Evolutionary conservation across 192 early-diverging fungal species (phyloP).

Genomic region (Coemansia guatemalensis): DNA sequence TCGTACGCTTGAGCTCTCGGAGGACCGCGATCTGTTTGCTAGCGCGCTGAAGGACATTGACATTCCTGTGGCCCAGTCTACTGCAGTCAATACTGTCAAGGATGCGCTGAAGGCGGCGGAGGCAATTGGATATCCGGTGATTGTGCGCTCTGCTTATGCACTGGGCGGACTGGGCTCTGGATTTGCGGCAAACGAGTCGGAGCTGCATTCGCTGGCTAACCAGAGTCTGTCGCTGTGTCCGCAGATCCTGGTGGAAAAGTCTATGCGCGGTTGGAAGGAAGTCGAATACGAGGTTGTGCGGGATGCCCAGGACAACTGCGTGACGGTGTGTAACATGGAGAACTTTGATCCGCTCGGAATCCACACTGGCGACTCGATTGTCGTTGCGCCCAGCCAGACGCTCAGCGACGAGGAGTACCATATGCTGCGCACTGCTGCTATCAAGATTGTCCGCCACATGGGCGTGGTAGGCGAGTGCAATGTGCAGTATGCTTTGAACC

Average conservation of each 20-base stretch:
- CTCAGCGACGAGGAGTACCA: slow-evolving; percentile 94
- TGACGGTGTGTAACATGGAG: slow-evolving; percentile 99
- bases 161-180: slow-evolving; percentile 98
- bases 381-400: slow-evolving; percentile 97
- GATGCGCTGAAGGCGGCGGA: slow-evolving; percentile 83
- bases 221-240: slow-evolving; percentile 85
- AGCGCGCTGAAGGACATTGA: slow-evolving; percentile 75
- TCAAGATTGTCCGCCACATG: slow-evolving; percentile 94
- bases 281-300: slow-evolving; percentile 99
- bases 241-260: slow-evolving; percentile 92
- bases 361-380: slow-evolving; percentile 99
- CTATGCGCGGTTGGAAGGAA: slow-evolving; percentile 99
- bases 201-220: slow-evolving; percentile 75
- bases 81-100: slow-evolving; percentile 83
- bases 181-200: slow-evolving; percentile 75
- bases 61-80: slow-evolving; percentile 87
- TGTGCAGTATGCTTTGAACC: slow-evolving; percentile 96
- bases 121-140: slow-evolving; percentile 90
- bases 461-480: slow-evolving; percentile 99
- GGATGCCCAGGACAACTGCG: slow-evolving; percentile 96
- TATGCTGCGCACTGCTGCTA: slow-evolving; percentile 92
- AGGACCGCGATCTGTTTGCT: slow-evolving; percentile 96
- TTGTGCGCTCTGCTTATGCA: slow-evolving; percentile 91
- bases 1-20: slow-evolving; percentile 83
- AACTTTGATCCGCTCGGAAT: slow-evolving; percentile 99